These are phyloP conservation scores for Pythium aphanidermatum DNA, from an alignment of 352 stramenopile species.

Conservation along the genomic window DNA sequence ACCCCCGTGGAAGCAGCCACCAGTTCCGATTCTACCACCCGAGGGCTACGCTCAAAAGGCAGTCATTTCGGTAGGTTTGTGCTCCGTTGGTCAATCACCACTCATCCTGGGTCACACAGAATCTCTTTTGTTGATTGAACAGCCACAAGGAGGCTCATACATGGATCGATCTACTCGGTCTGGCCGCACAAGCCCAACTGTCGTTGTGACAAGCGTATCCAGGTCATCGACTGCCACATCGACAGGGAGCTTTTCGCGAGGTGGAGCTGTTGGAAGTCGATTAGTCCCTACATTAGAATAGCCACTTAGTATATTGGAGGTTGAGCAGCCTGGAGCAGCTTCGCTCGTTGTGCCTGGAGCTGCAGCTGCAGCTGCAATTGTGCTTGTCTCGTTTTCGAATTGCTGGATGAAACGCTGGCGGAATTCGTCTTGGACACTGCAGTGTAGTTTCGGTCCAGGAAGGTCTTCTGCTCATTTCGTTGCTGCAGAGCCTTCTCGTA, in stretches of 20 bases:
- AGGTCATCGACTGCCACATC: background rate
- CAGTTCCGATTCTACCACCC: conserved; percentile 44
- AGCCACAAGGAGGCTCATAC: no score
- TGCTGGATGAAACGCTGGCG: conserved; percentile 12
- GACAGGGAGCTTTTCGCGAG: no score
- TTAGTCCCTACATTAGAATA: background rate
- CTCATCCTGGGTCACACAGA: no score
- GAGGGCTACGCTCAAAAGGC: conserved; percentile 51
- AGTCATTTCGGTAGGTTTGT: conserved; percentile 33
- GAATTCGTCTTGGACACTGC: conserved; percentile 1
- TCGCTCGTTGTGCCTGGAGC: conserved; percentile 31
- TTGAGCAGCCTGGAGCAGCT: conserved; percentile 14
- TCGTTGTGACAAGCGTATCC: background rate
- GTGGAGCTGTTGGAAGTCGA: no score
- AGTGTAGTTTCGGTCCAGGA: conserved; percentile 62
- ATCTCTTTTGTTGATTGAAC: no score
- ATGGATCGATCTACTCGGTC: conserved; percentile 24
- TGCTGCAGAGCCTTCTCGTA: conserved; percentile 61
- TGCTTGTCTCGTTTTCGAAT: conserved; percentile 53
- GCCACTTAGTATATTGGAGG: conserved; percentile 18
- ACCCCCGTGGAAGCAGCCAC: conserved; percentile 48
- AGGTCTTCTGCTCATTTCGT: conserved; percentile 43
- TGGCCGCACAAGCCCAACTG: conserved; percentile 6
- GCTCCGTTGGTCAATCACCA: no score
- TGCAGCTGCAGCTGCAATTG: conserved; percentile 36